These are phyloP conservation scores for Shiraia sp. DNA, from an alignment of 2,329 filamentous ascomycete species.

Conservation along the genomic window DNA sequence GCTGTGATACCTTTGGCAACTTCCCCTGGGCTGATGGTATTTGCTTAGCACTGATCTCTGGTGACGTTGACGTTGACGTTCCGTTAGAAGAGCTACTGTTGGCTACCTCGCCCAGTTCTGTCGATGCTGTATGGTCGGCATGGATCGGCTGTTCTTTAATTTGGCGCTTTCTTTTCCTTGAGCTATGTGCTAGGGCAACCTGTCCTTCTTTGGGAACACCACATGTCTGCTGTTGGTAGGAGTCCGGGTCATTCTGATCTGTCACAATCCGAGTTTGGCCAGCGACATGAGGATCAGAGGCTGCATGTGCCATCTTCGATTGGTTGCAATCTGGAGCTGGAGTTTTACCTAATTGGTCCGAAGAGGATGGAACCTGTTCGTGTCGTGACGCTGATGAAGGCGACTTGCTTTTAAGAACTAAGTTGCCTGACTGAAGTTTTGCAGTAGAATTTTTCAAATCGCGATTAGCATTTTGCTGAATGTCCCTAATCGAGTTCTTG, in stretches of 20 bases:
- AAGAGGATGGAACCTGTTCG: neutral
- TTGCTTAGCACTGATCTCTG: neutral
- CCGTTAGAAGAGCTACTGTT: too few species aligned
- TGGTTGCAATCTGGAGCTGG: neutral
- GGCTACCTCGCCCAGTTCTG: too few species aligned
- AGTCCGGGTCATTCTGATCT: too few species aligned
- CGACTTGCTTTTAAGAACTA: too few species aligned
- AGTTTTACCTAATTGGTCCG: conserved; percentile 1
- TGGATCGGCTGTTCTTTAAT: neutral
- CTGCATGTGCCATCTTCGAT: neutral
- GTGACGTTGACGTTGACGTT: neutral
- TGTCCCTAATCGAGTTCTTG: conserved; percentile 15
- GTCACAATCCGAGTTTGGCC: too few species aligned
- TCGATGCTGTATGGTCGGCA: too few species aligned
- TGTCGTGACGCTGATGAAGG: neutral
- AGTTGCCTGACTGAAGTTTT: neutral
- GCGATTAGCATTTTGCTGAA: conserved; percentile 1
- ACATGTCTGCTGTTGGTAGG: too few species aligned
- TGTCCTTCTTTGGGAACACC: neutral
- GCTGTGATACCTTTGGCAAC: conserved; percentile 17
- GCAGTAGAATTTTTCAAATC: neutral
- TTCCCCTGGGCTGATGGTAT: conserved; percentile 14
- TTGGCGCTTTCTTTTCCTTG: too few species aligned
- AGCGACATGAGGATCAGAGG: too few species aligned
- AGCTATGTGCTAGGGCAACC: too few species aligned